phyloP scores from a whole-genome alignment of 257 asterid species.

The Gentiana macrophylla region DNA sequence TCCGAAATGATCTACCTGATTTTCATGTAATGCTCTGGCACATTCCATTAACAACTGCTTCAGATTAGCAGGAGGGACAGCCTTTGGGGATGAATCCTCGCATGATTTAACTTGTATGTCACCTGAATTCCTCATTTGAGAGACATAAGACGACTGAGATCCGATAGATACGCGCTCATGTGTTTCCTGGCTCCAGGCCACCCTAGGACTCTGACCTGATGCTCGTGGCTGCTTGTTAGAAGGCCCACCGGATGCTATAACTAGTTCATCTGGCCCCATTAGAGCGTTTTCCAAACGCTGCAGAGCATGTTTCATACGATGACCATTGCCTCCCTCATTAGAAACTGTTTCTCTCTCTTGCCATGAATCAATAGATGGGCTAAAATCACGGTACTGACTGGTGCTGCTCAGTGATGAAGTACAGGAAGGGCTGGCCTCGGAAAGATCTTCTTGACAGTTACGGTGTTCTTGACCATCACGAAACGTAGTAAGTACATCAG shows the following conservation, averaged over 20 bases:
- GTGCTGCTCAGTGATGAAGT: constrained; percentile 45
- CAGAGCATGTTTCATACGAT: constrained; percentile 37
- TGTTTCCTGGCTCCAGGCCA: constrained; percentile 31
- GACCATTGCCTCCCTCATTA: constrained; percentile 32
- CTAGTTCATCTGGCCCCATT: constrained; percentile 63
- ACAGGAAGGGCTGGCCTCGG: constrained; percentile 40
- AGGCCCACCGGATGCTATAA: constrained; percentile 22
- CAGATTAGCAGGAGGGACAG: constrained; percentile 44
- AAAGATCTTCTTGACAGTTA: constrained; percentile 43
- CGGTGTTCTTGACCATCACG: constrained; percentile 51
- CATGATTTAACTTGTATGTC: constrained; percentile 16
- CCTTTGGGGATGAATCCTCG: constrained; percentile 23
- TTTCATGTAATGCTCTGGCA: constrained; percentile 64
- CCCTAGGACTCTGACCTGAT: constrained; percentile 33
- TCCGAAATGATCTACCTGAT: constrained; percentile 36
- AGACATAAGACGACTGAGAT: constrained; percentile 24
- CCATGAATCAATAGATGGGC: constrained; percentile 21
- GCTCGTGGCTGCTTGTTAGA: constrained; percentile 25
- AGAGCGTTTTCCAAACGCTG: constrained; percentile 58
- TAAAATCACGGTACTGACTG: constrained; percentile 28
- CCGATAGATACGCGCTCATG: constrained; percentile 23
- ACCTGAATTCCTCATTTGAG: constrained; percentile 20
- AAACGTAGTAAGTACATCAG: constrained; percentile 25
- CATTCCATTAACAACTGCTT: constrained; percentile 57
- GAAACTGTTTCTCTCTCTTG: constrained; percentile 21